These are phyloP conservation scores for Dactylella cylindrospora DNA, from an alignment of 2,329 filamentous ascomycete genomes.

Conservation along the genomic window DNA sequence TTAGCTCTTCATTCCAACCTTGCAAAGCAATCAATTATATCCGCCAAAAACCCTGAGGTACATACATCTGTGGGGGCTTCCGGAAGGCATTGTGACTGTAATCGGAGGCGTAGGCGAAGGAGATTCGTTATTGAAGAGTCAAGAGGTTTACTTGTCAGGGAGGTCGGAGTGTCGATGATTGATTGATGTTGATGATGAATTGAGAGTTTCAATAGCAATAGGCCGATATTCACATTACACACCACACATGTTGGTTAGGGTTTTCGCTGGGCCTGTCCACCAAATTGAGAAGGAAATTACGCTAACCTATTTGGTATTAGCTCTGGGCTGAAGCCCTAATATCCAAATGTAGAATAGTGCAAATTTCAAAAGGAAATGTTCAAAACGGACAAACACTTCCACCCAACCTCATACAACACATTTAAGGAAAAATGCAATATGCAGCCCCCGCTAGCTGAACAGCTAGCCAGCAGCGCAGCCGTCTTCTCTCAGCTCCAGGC, in stretches of 20 bases:
- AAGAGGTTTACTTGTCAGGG: no score
- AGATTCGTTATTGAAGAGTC: slow-evolving; percentile 30
- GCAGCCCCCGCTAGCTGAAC: no score
- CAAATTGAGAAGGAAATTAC: slow-evolving; percentile 9
- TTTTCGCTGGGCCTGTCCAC: no score
- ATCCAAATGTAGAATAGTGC: no score
- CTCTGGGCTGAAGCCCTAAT: slow-evolving; percentile 43
- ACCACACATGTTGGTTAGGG: no score
- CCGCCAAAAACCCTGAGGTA: slow-evolving; percentile 50
- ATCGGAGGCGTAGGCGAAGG: slow-evolving; percentile 30
- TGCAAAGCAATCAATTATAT: no score
- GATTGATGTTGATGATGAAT: slow-evolving; percentile 42
- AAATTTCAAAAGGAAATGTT: slow-evolving; percentile 17
- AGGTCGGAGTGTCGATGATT: slow-evolving; percentile 25
- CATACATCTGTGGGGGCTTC: slow-evolving; percentile 86
- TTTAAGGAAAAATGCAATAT: no score
- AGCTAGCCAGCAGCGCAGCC: no score
- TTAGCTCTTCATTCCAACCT: slow-evolving; percentile 44
- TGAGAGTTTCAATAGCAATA: slow-evolving; percentile 35
- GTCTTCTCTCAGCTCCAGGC: no score
- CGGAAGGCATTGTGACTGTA: slow-evolving; percentile 77
- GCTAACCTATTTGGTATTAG: slow-evolving; percentile 25
- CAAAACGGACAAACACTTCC: slow-evolving; percentile 13
- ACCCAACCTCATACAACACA: slow-evolving; percentile 22
- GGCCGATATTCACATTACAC: slow-evolving; percentile 44